These are phyloP conservation scores for Poa pratensis DNA, from an alignment of 176 grass and related monocot genomes.

Conservation along the genomic window DNA sequence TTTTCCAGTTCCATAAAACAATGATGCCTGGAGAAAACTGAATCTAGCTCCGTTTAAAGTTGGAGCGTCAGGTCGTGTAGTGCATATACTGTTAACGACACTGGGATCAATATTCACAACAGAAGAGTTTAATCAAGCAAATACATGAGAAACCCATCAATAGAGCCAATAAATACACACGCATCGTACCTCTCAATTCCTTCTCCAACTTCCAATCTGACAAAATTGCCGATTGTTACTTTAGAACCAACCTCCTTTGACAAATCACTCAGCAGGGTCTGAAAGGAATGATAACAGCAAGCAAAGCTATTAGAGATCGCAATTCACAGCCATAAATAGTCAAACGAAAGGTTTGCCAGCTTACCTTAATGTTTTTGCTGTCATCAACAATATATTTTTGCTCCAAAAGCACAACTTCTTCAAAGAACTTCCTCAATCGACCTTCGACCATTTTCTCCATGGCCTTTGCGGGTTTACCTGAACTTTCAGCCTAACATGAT, in stretches of 20 bases:
- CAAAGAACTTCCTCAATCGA: constrained; percentile 84
- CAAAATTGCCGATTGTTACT: constrained; percentile 80
- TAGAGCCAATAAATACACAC: not conserved
- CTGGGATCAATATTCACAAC: not conserved
- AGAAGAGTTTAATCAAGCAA: not conserved
- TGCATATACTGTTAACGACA: not conserved
- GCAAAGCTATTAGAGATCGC: constrained; percentile 29
- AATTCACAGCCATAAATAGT: constrained; percentile 30
- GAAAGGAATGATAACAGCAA: constrained; percentile 39
- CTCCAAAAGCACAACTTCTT: constrained; percentile 94
- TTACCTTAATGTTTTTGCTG: constrained; percentile 75
- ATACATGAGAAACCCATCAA: constrained; percentile 19
- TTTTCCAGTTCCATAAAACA: not conserved
- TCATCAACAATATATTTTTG: constrained; percentile 88
- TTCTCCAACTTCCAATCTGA: constrained; percentile 94
- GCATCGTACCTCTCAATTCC: constrained; percentile 68
- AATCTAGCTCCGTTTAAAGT: not conserved
- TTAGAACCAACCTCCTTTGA: constrained; percentile 86
- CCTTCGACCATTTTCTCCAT: constrained; percentile 99
- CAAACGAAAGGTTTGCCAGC: not conserved
- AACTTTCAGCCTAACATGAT: constrained; percentile 78
- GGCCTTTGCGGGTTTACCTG: constrained; percentile 87
- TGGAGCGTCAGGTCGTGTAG: not conserved
- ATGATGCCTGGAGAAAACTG: not conserved
- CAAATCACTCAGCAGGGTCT: constrained; percentile 78